Conservation (phyloP, 148 eudicot species). For the Talinum fruticosum region DNA sequence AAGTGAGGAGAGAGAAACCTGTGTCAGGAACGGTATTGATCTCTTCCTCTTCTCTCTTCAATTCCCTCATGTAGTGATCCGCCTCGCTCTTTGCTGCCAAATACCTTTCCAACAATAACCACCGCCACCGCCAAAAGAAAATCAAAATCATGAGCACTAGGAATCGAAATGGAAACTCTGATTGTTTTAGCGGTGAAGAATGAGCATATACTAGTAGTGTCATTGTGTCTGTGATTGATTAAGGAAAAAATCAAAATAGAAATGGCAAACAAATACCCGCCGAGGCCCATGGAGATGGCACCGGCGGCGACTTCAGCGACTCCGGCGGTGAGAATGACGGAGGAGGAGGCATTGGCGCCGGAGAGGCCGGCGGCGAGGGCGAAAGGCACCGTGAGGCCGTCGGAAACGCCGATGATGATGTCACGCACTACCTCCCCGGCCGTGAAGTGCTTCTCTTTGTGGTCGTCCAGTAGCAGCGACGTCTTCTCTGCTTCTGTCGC, state of each 20-base stretch:
- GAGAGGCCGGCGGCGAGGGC: slow-evolving; percentile 93
- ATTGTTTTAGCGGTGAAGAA: no score
- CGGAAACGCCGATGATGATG: slow-evolving; percentile 88
- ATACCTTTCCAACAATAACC: slow-evolving; percentile 40
- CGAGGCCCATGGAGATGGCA: slow-evolving; percentile 96
- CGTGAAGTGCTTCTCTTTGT: slow-evolving; percentile 86
- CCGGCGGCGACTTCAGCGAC: slow-evolving; percentile 96
- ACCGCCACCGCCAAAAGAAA: neutral
- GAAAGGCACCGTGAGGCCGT: slow-evolving; percentile 93
- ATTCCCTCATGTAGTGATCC: slow-evolving; percentile 75
- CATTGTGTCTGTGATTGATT: no score
- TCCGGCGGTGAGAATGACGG: slow-evolving; percentile 86
- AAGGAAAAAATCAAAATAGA: neutral
- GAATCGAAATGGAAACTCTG: neutral
- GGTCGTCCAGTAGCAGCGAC: slow-evolving; percentile 40
- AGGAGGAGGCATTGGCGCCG: slow-evolving; percentile 82
- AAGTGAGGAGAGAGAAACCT: slow-evolving; percentile 32
- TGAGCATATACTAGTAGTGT: no score
- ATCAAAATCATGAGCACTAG: no score
- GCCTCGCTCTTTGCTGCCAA: slow-evolving; percentile 94
- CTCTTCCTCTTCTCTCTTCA: slow-evolving; percentile 78
- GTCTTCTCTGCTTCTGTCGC: slow-evolving; percentile 27
- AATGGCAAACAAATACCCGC: slow-evolving; percentile 45
- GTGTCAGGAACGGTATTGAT: slow-evolving; percentile 80
- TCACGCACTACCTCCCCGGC: slow-evolving; percentile 89